A percentile compares a stretch with the other conserved stretches of the same genome.
Conservation (phyloP, 2,329 filamentous ascomycete genomes). For the Epicoccum sorghinum region DNA sequence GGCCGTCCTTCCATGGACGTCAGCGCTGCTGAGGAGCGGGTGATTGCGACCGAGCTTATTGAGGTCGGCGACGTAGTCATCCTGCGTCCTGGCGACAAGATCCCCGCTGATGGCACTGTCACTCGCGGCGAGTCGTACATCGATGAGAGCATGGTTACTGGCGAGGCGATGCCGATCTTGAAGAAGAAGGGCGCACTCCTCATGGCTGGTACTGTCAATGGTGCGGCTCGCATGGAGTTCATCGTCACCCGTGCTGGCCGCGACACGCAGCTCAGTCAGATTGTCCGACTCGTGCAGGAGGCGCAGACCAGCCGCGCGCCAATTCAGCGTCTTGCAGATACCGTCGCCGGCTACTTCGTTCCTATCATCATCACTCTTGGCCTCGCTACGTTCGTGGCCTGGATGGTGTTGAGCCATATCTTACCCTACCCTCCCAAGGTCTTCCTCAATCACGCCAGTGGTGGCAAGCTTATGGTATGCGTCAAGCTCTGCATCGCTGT, state of each 20-base stretch:
- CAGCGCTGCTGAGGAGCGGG: constrained; percentile 76
- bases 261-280: constrained; percentile 96
- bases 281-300: constrained; percentile 97
- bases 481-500: constrained; percentile 97
- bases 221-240: constrained; percentile 88
- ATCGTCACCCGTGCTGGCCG: constrained; percentile 89
- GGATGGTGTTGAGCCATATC: constrained; percentile 94
- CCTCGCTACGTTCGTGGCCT: constrained; percentile 80
- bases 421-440: constrained; percentile 84
- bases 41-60: constrained; percentile 92
- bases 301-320: constrained; percentile 93
- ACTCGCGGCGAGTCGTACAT: constrained; percentile 91
- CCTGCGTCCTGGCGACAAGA: constrained; percentile 92
- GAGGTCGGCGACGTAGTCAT: constrained; percentile 94
- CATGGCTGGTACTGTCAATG: constrained; percentile 95
- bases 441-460: constrained; percentile 79
- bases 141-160: constrained; percentile 98
- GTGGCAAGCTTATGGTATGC: constrained; percentile 94
- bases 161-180: constrained; percentile 92
- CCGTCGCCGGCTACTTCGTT: constrained; percentile 91
- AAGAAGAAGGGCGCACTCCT: constrained; percentile 81
- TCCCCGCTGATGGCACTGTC: constrained; percentile 88
- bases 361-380: constrained; percentile 87
- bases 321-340: constrained; percentile 91
- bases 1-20: constrained; percentile 54